Evolutionary conservation across 495 filamentous ascomycete species (phyloP).

Genomic region (Clohesyomyces aquaticus): DNA sequence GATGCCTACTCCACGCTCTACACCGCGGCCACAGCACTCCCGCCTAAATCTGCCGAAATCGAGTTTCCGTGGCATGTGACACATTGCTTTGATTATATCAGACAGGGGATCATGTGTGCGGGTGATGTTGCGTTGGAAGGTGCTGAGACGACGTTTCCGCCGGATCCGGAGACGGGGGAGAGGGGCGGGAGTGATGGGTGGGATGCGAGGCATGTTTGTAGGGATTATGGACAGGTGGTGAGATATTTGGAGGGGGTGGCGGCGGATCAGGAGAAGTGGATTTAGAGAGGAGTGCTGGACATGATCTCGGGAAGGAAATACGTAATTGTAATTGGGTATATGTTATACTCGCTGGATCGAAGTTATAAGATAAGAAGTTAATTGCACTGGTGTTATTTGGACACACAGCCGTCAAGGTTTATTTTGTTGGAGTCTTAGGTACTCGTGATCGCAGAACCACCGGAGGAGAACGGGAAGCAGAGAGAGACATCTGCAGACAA

Average conservation of each 20-base stretch:
- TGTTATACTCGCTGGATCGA: no score
- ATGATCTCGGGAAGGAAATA: neutral
- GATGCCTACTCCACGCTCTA: constrained; percentile 46
- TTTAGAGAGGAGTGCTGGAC: neutral
- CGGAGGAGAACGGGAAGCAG: no score
- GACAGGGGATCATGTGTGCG: constrained; percentile 55
- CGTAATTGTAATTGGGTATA: neutral
- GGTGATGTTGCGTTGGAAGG: constrained; percentile 55
- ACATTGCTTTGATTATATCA: constrained; percentile 56
- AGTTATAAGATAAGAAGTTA: no score
- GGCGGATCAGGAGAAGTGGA: constrained; percentile 25
- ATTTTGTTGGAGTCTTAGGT: no score
- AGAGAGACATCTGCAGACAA: no score
- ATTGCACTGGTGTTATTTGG: no score
- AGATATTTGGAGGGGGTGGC: constrained; percentile 48
- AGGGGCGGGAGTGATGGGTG: constrained; percentile 52
- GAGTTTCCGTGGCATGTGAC: constrained; percentile 57
- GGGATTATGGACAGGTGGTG: constrained; percentile 49
- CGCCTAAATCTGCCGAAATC: constrained; percentile 44
- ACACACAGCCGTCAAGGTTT: no score
- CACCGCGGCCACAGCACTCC: constrained; percentile 45
- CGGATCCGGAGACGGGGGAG: constrained; percentile 42
- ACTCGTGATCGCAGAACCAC: no score
- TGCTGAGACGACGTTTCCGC: constrained; percentile 52
- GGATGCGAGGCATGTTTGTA: constrained; percentile 55